phyloP scores from a whole-genome alignment of 1,284 basidiomycete genomes.

The Puccinia triticina region DNA sequence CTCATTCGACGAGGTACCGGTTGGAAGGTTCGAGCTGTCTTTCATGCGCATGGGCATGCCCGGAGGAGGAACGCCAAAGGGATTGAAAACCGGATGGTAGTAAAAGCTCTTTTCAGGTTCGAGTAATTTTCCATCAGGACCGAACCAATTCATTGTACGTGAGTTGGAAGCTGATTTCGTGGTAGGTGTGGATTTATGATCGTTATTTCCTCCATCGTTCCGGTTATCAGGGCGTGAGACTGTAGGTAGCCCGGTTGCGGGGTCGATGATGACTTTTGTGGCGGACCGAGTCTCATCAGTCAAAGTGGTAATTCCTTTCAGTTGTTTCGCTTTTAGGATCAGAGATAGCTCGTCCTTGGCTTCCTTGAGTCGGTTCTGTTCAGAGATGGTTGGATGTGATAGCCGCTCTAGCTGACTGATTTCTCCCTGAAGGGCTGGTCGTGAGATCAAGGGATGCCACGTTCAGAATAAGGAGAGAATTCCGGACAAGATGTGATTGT shows the following conservation, averaged over 20 bases:
- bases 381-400: conserved; percentile 21
- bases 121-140: conserved; percentile 46
- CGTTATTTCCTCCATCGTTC: not conserved
- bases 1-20: not conserved
- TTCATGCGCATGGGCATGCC: conserved; percentile 57
- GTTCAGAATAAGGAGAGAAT: conserved; percentile 7
- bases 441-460: not conserved
- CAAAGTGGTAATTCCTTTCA: not conserved
- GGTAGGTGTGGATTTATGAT: not conserved
- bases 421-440: conserved; percentile 46
- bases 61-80: conserved; percentile 59
- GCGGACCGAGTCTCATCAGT: not conserved
- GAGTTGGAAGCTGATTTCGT: not conserved
- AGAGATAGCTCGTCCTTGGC: conserved; percentile 21
- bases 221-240: not conserved
- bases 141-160: conserved; percentile 49
- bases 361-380: conserved; percentile 41
- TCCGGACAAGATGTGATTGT: not conserved
- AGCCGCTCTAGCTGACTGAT: conserved; percentile 48
- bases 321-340: conserved; percentile 36
- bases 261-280: conserved; percentile 43
- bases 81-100: conserved; percentile 59
- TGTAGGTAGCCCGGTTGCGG: conserved; percentile 41
- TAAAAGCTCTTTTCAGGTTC: conserved; percentile 59
- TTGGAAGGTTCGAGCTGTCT: conserved; percentile 17